These are phyloP conservation scores for Dactylellina parvicollis DNA, from an alignment of 2,329 filamentous ascomycete species.

Conservation along the genomic window DNA sequence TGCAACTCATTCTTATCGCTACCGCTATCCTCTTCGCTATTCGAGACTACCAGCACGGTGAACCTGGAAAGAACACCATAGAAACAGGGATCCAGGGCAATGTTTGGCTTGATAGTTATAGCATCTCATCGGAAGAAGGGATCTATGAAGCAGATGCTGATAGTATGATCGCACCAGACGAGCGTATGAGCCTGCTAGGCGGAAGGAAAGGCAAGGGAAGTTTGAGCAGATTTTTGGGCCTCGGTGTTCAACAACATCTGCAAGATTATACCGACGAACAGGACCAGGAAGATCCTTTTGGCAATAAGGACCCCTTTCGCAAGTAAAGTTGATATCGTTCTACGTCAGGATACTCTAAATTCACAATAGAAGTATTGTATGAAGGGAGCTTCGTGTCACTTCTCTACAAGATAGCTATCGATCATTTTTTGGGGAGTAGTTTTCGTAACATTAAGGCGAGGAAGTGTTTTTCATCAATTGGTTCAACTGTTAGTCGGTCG, in stretches of 20 bases:
- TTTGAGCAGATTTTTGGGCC: slow-evolving; percentile 8
- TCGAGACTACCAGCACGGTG: slow-evolving; percentile 48
- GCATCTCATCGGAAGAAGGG: slow-evolving; percentile 42
- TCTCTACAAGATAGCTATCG: no score
- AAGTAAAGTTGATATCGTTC: slow-evolving; percentile 1
- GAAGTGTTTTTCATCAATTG: background rate
- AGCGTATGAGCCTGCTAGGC: slow-evolving; percentile 26
- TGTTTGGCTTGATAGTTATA: slow-evolving; percentile 37
- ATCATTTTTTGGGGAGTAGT: no score
- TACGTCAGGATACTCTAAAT: no score
- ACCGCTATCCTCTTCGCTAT: slow-evolving; percentile 54
- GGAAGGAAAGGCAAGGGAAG: slow-evolving; percentile 26
- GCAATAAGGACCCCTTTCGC: background rate
- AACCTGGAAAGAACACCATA: slow-evolving; percentile 44
- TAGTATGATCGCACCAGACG: slow-evolving; percentile 46
- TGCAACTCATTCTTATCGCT: slow-evolving; percentile 55
- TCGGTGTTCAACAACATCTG: slow-evolving; percentile 9
- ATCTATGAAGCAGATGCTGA: slow-evolving; percentile 31
- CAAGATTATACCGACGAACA: slow-evolving; percentile 11
- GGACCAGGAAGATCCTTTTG: slow-evolving; percentile 8
- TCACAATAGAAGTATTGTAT: no score
- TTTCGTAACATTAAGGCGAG: background rate
- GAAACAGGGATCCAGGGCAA: slow-evolving; percentile 44
- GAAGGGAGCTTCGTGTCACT: no score
- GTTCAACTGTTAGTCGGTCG: background rate